phyloP scores from a whole-genome alignment of 805 yeast species.

The Zygotorulaspora sp. region DNA sequence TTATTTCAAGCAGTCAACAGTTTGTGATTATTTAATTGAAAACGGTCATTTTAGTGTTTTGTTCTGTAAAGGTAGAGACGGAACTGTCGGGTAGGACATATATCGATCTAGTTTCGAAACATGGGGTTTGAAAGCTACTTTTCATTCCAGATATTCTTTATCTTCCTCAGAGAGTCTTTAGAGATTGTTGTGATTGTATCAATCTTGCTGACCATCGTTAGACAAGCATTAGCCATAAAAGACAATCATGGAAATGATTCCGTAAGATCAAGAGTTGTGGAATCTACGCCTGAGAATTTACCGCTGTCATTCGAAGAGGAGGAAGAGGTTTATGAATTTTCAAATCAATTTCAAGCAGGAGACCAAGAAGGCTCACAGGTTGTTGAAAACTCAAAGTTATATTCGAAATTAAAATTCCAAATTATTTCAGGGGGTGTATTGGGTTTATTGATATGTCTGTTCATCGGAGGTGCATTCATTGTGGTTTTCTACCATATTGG shows the following conservation, averaged over 20 bases:
- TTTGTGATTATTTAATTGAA: no score
- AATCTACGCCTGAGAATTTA: slow-evolving; percentile 9
- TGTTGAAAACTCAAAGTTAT: slow-evolving; percentile 34
- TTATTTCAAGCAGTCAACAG: no score
- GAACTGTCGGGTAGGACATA: no score
- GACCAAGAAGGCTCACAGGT: slow-evolving; percentile 17
- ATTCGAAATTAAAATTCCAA: slow-evolving; percentile 53
- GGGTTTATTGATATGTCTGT: slow-evolving; percentile 65
- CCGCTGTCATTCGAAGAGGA: slow-evolving; percentile 28
- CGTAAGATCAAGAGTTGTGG: neutral
- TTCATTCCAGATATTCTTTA: slow-evolving; percentile 70
- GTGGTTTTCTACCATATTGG: slow-evolving; percentile 71
- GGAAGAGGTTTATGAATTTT: slow-evolving; percentile 26
- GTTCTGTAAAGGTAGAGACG: no score
- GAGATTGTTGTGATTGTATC: slow-evolving; percentile 76
- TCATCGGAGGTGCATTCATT: slow-evolving; percentile 70
- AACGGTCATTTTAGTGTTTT: no score
- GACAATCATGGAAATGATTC: slow-evolving; percentile 24
- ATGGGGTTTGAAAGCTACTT: slow-evolving; percentile 46
- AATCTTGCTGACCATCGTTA: slow-evolving; percentile 64
- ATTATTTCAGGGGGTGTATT: slow-evolving; percentile 77
- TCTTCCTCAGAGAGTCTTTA: slow-evolving; percentile 65
- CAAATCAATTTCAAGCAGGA: slow-evolving; percentile 8
- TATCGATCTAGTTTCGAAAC: no score
- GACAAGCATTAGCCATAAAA: slow-evolving; percentile 47